Evolutionary conservation across 2,329 filamentous ascomycete genomes (phyloP).

Genomic region (Sporothrix curviconia): DNA sequence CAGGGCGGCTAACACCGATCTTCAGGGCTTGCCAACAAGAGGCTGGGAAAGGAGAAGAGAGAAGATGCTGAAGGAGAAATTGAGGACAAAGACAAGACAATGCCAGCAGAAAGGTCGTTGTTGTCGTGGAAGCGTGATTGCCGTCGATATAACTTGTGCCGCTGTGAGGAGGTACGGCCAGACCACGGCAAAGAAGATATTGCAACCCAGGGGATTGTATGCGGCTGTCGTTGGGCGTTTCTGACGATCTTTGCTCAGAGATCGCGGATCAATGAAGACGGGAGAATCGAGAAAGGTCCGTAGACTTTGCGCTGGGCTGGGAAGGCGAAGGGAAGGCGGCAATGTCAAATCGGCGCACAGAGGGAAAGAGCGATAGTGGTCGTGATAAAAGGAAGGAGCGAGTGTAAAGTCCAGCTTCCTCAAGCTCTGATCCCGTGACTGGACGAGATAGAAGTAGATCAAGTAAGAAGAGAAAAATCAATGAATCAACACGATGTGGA

Average conservation of each 20-base stretch:
- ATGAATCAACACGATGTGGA: neutral
- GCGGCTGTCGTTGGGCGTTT: no score
- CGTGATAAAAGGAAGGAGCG: constrained; percentile 8
- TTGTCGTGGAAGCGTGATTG: no score
- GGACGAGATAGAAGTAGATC: neutral
- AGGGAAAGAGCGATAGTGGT: neutral
- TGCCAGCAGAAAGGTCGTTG: no score
- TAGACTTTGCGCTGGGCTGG: no score
- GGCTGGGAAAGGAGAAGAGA: neutral
- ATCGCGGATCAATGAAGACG: neutral
- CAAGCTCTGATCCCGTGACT: neutral
- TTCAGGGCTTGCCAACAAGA: neutral
- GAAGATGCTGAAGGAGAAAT: neutral
- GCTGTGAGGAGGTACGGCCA: no score
- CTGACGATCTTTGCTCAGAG: no score
- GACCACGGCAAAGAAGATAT: no score
- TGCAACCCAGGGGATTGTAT: no score
- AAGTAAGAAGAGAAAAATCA: neutral
- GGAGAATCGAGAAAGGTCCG: neutral
- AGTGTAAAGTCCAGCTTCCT: neutral
- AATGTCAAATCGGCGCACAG: neutral
- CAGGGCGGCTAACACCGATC: constrained; percentile 4
- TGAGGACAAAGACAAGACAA: neutral
- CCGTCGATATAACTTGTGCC: no score
- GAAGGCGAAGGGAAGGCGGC: neutral